Conservation (phyloP, 306 rosid species). For the Inga oerstediana region DNA sequence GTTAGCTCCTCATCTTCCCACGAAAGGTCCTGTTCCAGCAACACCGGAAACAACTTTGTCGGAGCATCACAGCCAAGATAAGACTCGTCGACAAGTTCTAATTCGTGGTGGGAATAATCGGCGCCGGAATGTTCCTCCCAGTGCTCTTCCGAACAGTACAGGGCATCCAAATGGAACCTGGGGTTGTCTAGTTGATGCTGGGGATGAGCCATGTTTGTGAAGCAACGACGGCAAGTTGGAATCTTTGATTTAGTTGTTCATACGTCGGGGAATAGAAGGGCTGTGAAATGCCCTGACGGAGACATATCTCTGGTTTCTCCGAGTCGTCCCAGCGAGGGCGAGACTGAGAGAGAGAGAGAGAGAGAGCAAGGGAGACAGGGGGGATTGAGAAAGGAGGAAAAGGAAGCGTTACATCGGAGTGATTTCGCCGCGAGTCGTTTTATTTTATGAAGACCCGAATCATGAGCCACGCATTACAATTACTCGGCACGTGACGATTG, state of each 20-base stretch:
- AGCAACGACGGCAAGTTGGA: slow-evolving; percentile 40
- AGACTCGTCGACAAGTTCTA: slow-evolving; percentile 30
- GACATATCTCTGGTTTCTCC: slow-evolving; percentile 29
- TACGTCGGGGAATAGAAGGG: slow-evolving; percentile 11
- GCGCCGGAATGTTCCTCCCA: slow-evolving; percentile 45
- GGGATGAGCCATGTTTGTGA: slow-evolving; percentile 45
- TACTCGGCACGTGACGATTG: slow-evolving; percentile 71
- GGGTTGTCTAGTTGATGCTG: slow-evolving; percentile 31
- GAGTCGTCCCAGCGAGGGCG: not conserved
- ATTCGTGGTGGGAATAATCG: slow-evolving; percentile 32
- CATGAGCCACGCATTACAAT: slow-evolving; percentile 61
- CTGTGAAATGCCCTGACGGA: slow-evolving; percentile 20
- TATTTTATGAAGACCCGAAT: slow-evolving; percentile 30
- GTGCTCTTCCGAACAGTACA: slow-evolving; percentile 74
- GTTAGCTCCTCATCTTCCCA: slow-evolving; percentile 79
- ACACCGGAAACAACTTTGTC: slow-evolving; percentile 22
- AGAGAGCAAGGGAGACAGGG: not conserved
- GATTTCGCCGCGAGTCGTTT: slow-evolving; percentile 8
- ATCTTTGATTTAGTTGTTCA: slow-evolving; percentile 43
- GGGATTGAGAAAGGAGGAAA: not conserved
- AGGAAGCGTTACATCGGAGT: slow-evolving; percentile 34
- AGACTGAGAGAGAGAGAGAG: not conserved
- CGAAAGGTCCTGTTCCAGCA: slow-evolving; percentile 62
- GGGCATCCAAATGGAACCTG: slow-evolving; percentile 53
- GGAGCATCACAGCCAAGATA: not conserved